Evolutionary conservation across 495 filamentous ascomycete genomes (phyloP).

Genomic region (Acidomyces sp.): DNA sequence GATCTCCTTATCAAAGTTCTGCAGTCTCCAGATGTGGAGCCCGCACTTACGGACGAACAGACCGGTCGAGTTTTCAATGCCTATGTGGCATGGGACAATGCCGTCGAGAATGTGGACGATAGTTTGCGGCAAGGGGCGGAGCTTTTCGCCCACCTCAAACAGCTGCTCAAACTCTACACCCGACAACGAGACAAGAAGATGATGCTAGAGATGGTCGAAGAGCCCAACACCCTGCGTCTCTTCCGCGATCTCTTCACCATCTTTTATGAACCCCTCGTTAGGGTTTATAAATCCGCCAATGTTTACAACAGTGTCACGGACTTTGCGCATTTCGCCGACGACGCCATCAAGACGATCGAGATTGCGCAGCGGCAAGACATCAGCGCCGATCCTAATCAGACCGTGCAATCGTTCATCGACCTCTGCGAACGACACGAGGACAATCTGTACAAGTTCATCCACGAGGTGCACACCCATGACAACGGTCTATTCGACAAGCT

Average conservation of each 20-base stretch:
- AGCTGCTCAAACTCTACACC: constrained; percentile 82
- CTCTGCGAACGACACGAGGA: constrained; percentile 87
- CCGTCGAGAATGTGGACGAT: constrained; percentile 76
- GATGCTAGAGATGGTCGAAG: constrained; percentile 93
- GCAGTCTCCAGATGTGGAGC: constrained; percentile 55
- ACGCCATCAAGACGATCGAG: constrained; percentile 79
- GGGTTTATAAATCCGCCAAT: constrained; percentile 97
- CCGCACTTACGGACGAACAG: constrained; percentile 56
- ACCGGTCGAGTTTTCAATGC: constrained; percentile 78
- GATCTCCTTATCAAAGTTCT: constrained; percentile 79
- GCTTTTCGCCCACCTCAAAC: constrained; percentile 87
- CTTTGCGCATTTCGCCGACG: constrained; percentile 83
- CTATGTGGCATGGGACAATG: constrained; percentile 92
- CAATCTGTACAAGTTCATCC: constrained; percentile 97
- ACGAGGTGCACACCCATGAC: constrained; percentile 96
- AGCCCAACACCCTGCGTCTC: constrained; percentile 81
- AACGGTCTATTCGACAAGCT: constrained; percentile 90
- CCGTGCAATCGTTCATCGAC: constrained; percentile 97
- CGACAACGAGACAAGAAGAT: constrained; percentile 88
- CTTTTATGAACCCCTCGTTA: constrained; percentile 92
- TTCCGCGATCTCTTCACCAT: constrained; percentile 96
- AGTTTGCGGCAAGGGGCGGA: constrained; percentile 79
- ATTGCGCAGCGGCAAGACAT: constrained; percentile 83
- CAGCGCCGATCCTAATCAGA: constrained; percentile 91
- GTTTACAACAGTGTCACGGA: constrained; percentile 95